Base-by-base conservation (phyloP, 1,284 basidiomycete species). In the Coniferiporia sulphurascens region DNA sequence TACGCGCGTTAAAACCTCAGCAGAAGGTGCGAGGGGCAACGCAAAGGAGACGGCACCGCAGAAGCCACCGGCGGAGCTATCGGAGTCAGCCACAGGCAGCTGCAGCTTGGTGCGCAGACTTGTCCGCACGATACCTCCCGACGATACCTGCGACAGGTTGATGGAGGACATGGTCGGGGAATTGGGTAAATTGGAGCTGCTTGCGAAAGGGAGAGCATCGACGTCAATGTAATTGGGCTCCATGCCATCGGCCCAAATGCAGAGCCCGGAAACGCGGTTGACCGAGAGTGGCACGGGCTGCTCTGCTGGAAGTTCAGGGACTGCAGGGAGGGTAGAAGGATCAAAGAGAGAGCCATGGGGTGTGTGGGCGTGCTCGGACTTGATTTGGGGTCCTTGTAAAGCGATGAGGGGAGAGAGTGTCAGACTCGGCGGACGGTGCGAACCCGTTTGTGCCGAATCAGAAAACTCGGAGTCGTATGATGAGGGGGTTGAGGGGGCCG, bases 191-290 rank as follows among this genome's bases (percentile, higher is more conserved):
- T 68, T 63, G 63, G 70, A n/a, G 62, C 66, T 62, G 67, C 67
- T 36, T 38, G 63, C 15, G 69, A 69, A 61, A 68, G 65, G 57
- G 43, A 83, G 69, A 43, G 73, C 72, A 69, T 81, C 81, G 56
- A 84, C 71, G 62, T 81, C 78, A 67, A 87, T 73, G 34, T 75
- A 73, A 57, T 83, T 78, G 17, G 83, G 76, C n/a, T 76, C 71
- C 82, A 88, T 86, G 62, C 86, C 85, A 62, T 87, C 83, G 34
- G 86, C 82, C 69, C 78, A 78, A n/a, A 90, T 70, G 38, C 74
- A 77, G 68, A 81, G 62, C 72, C 70, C 65, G 70, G 72, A 64
- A 72, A 81, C 55, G 68, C 71, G 48, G 35, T 62, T 46, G 49
- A 68, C 58, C 55, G 63, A 63, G 56, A 62, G 60, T 43, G 61